Conservation (phyloP, 2,329 filamentous ascomycete species). For the Fusarium sp. region DNA sequence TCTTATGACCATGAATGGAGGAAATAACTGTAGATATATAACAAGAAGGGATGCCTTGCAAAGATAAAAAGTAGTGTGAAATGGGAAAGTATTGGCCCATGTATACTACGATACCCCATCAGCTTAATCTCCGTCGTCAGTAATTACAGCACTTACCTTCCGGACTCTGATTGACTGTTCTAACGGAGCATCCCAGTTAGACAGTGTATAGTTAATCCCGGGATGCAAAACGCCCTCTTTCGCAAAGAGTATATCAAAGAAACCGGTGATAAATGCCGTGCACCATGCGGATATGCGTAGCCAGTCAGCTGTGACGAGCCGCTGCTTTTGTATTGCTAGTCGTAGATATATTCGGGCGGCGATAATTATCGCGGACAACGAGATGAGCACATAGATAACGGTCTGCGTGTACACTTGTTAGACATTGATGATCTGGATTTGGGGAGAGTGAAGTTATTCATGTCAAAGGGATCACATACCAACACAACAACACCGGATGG, state of each 20-base stretch:
- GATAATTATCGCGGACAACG: background rate
- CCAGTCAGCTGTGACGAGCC: conserved; percentile 12
- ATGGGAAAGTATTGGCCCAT: conserved; percentile 16
- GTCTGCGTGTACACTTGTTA: background rate
- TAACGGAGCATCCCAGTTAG: conserved; percentile 9
- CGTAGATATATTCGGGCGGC: conserved; percentile 24
- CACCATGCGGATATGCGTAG: conserved; percentile 21
- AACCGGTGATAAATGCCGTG: background rate
- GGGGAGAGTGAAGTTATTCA: too few relatives aligned
- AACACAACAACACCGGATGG: conserved; percentile 13
- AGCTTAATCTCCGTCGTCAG: rapidly evolving
- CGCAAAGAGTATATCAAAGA: conserved; percentile 5
- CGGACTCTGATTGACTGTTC: background rate
- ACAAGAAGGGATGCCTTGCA: conserved; percentile 35
- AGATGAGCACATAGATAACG: background rate
- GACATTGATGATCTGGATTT: background rate
- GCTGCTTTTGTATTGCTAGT: conserved; percentile 19
- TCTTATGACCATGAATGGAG: conserved; percentile 25
- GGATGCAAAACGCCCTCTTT: conserved; percentile 7
- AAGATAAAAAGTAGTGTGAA: conserved; percentile 30
- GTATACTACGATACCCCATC: background rate
- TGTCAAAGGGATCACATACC: background rate
- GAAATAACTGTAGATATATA: conserved; percentile 35
- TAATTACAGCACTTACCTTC: background rate
- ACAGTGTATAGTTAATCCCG: conserved; percentile 5